Evolutionary conservation across 441 rosid species (phyloP), one percentile per base, ranked within the genome.

Genomic region (Populus hybrid): DNA sequence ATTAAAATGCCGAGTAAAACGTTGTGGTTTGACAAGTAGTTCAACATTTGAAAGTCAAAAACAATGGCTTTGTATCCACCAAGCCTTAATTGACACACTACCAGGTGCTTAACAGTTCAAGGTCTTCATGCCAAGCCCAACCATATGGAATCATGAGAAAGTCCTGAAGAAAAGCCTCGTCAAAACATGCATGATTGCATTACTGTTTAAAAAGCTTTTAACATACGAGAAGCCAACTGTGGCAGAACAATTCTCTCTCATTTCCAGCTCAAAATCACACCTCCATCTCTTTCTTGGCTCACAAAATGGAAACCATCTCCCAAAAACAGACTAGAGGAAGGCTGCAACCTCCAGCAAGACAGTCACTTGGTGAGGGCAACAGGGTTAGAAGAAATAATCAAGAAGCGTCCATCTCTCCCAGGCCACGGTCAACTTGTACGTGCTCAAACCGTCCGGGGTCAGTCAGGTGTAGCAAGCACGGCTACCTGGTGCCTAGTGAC

Each of bases 371-470:
- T 23, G 38, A 82, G 81, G 81, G 63, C 12, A 66, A 59, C 9
- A 26, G 40, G 70, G 59, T 42, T 34, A 75, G 85, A 6, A 69
- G 85, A n/a, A 79, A 70, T 28, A 9, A 34, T 74, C 11, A 14
- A 38, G 69, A 9, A 28, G 69, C 32, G 5, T 67, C 67, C 0
- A 75, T 81, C 0, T 75, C 84, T 59, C 74, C 85, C 7, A 82
- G 85, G 75, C 19, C 71, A 3, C 70, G 85, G 6, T 53, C 77
- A 2, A 76, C 71, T 61, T 90, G 94, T 78, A 83, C 90, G 2
- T 88, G 93, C 69, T 73, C 78, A 24, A 85, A 78, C 71, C 84
- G 80, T 70, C 92, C 89, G 2, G 94, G 92, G 65, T 85, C 85
- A 12, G 82, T 69, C 23, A 82, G 79, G 79, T 89, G 95, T 80